These are phyloP conservation scores for Aspergillus nidulans DNA, from an alignment of 495 filamentous ascomycete genomes.

Conservation along the genomic window DNA sequence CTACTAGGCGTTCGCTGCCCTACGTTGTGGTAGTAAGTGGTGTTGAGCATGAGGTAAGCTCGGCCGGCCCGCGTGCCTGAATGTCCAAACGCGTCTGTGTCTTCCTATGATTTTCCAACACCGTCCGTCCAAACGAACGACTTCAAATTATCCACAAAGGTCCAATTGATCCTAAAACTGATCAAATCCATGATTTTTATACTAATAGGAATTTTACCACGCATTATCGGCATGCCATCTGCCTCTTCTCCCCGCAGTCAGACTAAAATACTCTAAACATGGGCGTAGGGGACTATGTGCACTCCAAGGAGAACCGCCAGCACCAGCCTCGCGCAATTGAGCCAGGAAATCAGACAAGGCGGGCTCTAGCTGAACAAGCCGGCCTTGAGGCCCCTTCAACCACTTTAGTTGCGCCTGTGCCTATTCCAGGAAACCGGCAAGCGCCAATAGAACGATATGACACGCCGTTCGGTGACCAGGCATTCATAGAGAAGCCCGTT, in stretches of 20 bases:
- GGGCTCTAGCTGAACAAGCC: constrained; percentile 34
- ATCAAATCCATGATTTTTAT: not conserved
- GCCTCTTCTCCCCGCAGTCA: not conserved
- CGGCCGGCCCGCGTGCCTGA: constrained; percentile 23
- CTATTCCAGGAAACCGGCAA: constrained; percentile 17
- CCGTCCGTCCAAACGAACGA: not conserved
- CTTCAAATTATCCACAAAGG: not conserved
- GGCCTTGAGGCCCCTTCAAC: constrained; percentile 31
- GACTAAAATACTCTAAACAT: constrained; percentile 20
- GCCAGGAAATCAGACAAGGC: constrained; percentile 26
- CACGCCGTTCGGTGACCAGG: constrained; percentile 13
- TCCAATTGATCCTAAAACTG: not conserved
- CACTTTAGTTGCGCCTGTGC: constrained; percentile 18
- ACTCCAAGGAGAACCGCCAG: constrained; percentile 37
- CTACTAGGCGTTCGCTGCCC: not conserved
- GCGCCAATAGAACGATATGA: constrained; percentile 18
- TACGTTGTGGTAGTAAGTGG: not conserved
- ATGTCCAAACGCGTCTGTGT: constrained; percentile 13
- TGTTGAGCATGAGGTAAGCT: constrained; percentile 12
- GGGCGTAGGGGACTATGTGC: constrained; percentile 45
- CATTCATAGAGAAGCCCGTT: constrained; percentile 13
- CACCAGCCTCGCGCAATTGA: constrained; percentile 26
- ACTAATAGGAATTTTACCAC: not conserved
- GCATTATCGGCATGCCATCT: not conserved
- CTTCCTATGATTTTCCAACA: constrained; percentile 8